phyloP scores from a whole-genome alignment of 2,329 filamentous ascomycete species.

The Tolypocladium ovalisporum region DNA sequence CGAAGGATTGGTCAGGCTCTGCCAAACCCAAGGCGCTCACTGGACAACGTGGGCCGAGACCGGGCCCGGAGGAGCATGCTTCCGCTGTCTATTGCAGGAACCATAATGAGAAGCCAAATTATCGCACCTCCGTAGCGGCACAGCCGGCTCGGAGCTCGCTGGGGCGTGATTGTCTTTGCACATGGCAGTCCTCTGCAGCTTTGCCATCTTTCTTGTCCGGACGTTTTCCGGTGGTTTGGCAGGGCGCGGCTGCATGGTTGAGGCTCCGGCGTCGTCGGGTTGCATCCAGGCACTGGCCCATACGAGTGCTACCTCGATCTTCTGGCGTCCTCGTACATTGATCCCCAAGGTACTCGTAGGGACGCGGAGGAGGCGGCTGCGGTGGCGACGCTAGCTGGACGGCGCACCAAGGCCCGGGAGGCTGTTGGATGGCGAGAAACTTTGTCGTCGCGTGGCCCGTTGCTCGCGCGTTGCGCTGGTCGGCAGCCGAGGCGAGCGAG shows the following conservation, averaged over 20 bases:
- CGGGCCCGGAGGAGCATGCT: neutral
- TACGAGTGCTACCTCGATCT: neutral
- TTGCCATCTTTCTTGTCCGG: neutral
- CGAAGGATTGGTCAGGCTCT: neutral
- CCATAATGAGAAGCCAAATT: neutral
- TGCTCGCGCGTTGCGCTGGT: neutral
- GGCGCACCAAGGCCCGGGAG: neutral
- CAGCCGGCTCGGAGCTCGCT: neutral
- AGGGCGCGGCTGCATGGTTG: neutral
- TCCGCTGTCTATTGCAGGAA: neutral
- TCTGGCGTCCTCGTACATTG: too few relatives aligned
- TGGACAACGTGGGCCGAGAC: neutral
- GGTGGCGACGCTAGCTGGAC: neutral
- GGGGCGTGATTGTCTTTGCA: neutral
- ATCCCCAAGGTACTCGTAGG: neutral
- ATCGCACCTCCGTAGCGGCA: neutral
- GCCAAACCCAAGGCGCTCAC: neutral
- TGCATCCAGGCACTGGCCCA: neutral
- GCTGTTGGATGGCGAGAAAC: neutral
- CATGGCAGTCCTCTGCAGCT: neutral
- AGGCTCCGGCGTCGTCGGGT: neutral
- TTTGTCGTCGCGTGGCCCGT: neutral
- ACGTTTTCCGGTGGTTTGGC: neutral
- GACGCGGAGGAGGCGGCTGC: neutral
- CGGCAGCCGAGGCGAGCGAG: neutral